Evolutionary conservation across 1,284 basidiomycete genomes (phyloP), one percentile per base, ranked within the genome.

Genomic region (Meripilus lineatus): DNA sequence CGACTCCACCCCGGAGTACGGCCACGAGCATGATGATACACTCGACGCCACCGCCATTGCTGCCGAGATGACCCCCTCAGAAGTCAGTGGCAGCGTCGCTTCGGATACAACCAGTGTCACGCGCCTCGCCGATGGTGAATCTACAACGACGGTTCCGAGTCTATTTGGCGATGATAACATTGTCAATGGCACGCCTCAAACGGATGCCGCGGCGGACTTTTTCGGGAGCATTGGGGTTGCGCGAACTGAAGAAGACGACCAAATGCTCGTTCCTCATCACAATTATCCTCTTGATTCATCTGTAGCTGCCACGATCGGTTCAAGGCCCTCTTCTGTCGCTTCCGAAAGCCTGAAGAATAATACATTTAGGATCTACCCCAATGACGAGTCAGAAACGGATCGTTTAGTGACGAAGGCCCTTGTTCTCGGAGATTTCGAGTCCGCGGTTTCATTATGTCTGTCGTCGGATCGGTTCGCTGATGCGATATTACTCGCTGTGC

Each of bases 341-440:
- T 92, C 88, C 2, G 89, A 93, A 45, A 68, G 64, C 3, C 63
- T 77, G 52, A 86, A 81, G 62, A 81, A 73, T 58, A 88, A 86
- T 57, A 89, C 84, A 0, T 99, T 98, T 77, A 83, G 77, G 61
- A 96, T 98, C 53, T 96, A 96, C 59, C 93, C 94, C 0, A 60
- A 72, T 5, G 89, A 93, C 40, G 92, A 94, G 65, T 87, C 86
- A 3, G 90, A 96, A 50, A 84, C 84, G 0, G 94, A 98, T 59
- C 75, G 82, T 23, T 74, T 98, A 22, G 79, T 99, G 53, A 97
- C 95, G 1, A 91, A 93, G 57, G 90, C 95, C 1, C 74, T 98
- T 24, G 91, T 99, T 1, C 74, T 98, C 7, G 95, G 95, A 28
- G 95, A 99, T 66, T 97, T 98, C 55, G 79, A 84, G 53, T 89